A percentile compares a stretch with the other conserved stretches of the same genome.
Evolutionary conservation across 2,329 filamentous ascomycete genomes (phyloP).

Genomic region (Ustulina deusta): DNA sequence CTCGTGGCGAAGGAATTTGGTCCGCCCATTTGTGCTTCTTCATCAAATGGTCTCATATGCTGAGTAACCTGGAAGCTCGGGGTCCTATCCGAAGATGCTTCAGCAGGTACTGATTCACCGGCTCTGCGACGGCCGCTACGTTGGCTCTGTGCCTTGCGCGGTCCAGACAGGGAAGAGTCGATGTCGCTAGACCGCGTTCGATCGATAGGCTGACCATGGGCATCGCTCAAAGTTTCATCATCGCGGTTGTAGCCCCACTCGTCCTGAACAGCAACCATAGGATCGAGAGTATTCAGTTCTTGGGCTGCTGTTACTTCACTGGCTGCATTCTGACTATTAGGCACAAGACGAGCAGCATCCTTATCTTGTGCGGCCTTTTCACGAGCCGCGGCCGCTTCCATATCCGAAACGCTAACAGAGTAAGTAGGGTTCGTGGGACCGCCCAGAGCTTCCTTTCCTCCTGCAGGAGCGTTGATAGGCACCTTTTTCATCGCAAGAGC

Average conservation of each 20-base stretch:
- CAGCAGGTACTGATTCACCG: constrained; percentile 47
- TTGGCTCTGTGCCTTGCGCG: constrained; percentile 48
- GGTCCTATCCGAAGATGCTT: constrained; percentile 34
- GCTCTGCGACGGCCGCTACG: constrained; percentile 50
- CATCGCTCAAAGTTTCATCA: constrained; percentile 51
- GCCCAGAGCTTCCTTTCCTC: constrained; percentile 71
- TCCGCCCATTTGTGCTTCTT: constrained; percentile 50
- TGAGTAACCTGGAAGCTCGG: constrained; percentile 49
- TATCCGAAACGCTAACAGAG: constrained; percentile 79
- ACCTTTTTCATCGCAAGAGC: constrained; percentile 86
- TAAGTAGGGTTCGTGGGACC: constrained; percentile 82
- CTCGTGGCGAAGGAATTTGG: constrained; percentile 41
- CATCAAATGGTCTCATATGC: constrained; percentile 48
- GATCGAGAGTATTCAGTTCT: constrained; percentile 58
- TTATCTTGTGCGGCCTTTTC: constrained; percentile 69
- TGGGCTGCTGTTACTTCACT: constrained; percentile 60
- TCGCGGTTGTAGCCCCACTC: constrained; percentile 56
- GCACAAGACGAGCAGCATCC: constrained; percentile 74
- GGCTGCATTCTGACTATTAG: constrained; percentile 49
- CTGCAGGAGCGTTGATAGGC: constrained; percentile 85
- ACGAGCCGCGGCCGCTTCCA: constrained; percentile 73
- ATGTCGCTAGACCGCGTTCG: constrained; percentile 55
- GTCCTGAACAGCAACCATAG: constrained; percentile 51
- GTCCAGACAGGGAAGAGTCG: constrained; percentile 46
- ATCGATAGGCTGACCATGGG: constrained; percentile 51